Evolutionary conservation across 1,139 yeast genomes (phyloP), one percentile per base, ranked within the genome.

Genomic region (Pichia norvegensis): DNA sequence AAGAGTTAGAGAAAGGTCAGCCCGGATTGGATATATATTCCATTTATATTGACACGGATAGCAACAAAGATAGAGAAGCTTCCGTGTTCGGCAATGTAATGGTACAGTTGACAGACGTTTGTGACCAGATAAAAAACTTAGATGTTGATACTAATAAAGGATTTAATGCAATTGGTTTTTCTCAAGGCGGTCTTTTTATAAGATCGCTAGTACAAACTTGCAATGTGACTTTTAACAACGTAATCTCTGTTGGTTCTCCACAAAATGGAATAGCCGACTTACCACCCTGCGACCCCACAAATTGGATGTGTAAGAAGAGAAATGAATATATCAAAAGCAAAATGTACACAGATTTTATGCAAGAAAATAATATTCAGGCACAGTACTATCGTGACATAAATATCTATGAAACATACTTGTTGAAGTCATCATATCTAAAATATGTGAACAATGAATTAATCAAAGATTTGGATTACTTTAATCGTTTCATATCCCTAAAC

Each of bases 161-260:
- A 0, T 81, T 84, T 59, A 83, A 83, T 59, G 85, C 81, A 5
- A 70, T 85, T 41, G 95, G 95, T 3, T 81, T 82, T 55, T 83
- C 94, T 0, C 95, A 85, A 59, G 95, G 95, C 33, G 95, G 95
- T 0, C 62, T 85, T 14, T 79, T 85, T 51, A 63, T 84, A 17
- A 64, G 95, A 42, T 84, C 81, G 2, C 72, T 83, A 40, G 69
- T 77, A 29, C 83, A 85, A 58, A 81, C 87, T 56, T 66, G 67
- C 45, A 66, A 59, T 23, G 65, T 81, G 1, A 67, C 70, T 3
- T 68, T 84, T 3, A 62, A 72, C 46, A 78, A 71, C 42, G 65
- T 85, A 42, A 67, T 85, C 16, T 81, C 95, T 0, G 84, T 82
- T 65, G 95, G 95, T 0, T 79, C 88, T 1, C 95, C 95, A 0